These are phyloP conservation scores for Acanthamoeba royreba DNA, from an alignment of 208 protist species.

Conservation along the genomic window DNA sequence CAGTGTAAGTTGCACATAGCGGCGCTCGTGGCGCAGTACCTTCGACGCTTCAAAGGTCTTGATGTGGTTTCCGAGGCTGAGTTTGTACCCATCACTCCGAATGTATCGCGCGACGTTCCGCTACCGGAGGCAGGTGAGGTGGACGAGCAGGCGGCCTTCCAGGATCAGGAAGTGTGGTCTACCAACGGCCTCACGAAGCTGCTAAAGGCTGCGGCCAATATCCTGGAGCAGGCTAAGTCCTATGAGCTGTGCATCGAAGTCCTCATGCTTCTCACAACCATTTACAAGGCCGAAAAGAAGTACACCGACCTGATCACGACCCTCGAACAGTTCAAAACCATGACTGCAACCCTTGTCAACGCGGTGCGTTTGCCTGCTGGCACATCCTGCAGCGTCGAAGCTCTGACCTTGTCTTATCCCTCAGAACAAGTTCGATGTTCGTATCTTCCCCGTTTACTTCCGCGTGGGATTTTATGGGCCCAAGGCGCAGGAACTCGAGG, in stretches of 20 bases:
- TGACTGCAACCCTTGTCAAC: not conserved
- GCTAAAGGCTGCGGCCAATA: not conserved
- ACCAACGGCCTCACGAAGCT: not conserved
- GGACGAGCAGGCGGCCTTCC: not conserved
- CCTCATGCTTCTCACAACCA: slow-evolving; percentile 19
- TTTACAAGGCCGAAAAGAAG: not conserved
- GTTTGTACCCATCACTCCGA: not conserved
- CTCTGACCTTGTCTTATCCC: not conserved
- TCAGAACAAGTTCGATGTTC: slow-evolving; percentile 32
- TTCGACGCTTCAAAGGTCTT: not conserved
- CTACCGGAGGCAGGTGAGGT: not conserved
- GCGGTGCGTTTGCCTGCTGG: not conserved
- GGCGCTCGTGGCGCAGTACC: not conserved
- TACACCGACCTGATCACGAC: not conserved
- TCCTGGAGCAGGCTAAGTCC: not conserved
- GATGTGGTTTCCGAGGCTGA: not conserved
- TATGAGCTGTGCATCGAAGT: slow-evolving; percentile 29
- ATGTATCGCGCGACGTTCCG: not conserved
- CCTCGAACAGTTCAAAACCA: not conserved
- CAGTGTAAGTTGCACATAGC: slow-evolving; percentile 7
- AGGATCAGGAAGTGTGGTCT: not conserved
- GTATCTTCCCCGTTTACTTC: slow-evolving; percentile 65
- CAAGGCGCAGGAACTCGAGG: not conserved
- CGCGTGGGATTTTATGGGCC: slow-evolving; percentile 65
- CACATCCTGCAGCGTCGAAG: not conserved